Evolutionary conservation across 805 yeast species (phyloP), one percentile per base, ranked within the genome.

Genomic region (Candida morakotiae): DNA sequence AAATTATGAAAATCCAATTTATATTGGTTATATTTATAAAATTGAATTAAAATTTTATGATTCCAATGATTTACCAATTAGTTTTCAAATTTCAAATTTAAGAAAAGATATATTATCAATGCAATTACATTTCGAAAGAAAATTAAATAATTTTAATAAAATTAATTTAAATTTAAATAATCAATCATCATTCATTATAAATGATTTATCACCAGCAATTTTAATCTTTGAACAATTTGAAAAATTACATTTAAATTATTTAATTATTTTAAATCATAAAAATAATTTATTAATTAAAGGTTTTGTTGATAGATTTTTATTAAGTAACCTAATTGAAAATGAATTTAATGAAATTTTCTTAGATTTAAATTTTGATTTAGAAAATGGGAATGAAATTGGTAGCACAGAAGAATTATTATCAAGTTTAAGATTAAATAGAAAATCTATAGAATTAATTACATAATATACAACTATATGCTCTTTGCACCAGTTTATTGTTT

Each of bases 171-270:
- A 8, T 2, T 43, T 51, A 0, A 60, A 62, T 25, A 60, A 62
- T 25, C 45, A 48, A 17, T 47, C 56, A 3, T 49, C 49, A 14
- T 44, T 63, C 10, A 46, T 56, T 1, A 44, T 61, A 19, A 61
- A 61, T 40, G 60, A 58, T 28, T 36, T 42, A 16, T 54, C 64
- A 1, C 61, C 71, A 2, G 42, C 60, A 11, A 47, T 61, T 8
- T 49, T 59, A 15, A 53, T 62, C 9, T 37, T 67, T 14, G 69
- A 67, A 40, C 46, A 55, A 10, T 67, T 67, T 42, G 72, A 67
- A 38, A 59, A 64, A 31, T 47, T 67, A 30, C 56, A 60, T 34
- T 40, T 65, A 45, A 67, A 67, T 49, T 57, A 61, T 40, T 48
- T 62, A 11, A 51, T 63, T 1, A 50, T 67, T 10, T 42, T 48